phyloP scores from a whole-genome alignment of 192 early-diverging fungal genomes.

The Umbelopsis sp. region DNA sequence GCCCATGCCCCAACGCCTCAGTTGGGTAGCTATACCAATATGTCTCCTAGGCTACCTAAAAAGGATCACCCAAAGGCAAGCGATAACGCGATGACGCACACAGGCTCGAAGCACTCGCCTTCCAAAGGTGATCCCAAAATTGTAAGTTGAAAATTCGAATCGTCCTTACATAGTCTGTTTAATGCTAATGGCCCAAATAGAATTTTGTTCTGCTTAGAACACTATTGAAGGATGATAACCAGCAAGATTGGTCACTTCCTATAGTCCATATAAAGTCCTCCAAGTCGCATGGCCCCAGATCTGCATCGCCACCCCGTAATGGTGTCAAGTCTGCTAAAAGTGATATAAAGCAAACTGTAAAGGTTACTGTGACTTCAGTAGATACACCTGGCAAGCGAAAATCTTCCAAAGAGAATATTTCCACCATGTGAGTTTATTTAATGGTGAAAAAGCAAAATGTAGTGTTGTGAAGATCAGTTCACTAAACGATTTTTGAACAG shows the following conservation, averaged over 20 bases:
- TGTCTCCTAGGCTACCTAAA: background rate
- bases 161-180: background rate
- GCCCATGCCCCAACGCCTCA: background rate
- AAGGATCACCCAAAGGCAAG: background rate
- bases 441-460: background rate
- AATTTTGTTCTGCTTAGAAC: background rate
- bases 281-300: background rate
- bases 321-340: background rate
- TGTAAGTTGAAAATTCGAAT: background rate
- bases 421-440: background rate
- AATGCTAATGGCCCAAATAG: background rate
- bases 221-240: background rate
- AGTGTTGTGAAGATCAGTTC: background rate
- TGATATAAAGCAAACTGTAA: background rate
- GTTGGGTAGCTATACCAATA: background rate
- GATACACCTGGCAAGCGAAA: background rate
- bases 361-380: background rate
- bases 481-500: background rate
- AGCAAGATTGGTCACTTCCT: constrained; percentile 5
- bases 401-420: constrained; percentile 1
- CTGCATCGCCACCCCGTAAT: background rate
- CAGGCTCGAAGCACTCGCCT: constrained; percentile 1
- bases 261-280: background rate
- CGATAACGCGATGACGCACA: background rate
- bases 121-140: constrained; percentile 2